phyloP scores from a whole-genome alignment of 108 stramenopile species.

The Epithemia pelagica region DNA sequence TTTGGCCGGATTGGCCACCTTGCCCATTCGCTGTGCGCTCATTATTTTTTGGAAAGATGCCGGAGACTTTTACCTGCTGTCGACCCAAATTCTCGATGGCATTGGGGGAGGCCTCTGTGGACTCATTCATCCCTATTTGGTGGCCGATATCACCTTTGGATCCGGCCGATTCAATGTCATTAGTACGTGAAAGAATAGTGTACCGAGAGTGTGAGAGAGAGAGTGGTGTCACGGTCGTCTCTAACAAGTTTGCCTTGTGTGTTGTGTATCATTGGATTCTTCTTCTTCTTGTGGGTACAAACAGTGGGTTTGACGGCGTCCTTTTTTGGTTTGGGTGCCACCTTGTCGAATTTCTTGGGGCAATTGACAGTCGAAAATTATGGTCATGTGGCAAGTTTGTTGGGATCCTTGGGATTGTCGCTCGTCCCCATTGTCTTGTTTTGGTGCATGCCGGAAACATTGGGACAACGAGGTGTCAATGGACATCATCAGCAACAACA shows the following conservation, averaged over 20 bases:
- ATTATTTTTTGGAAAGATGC: slow-evolving; percentile 81
- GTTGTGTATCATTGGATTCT: neutral
- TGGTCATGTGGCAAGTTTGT: slow-evolving; percentile 71
- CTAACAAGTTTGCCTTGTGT: too few species aligned
- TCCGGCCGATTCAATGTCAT: slow-evolving; percentile 81
- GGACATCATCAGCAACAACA: neutral
- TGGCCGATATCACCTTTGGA: slow-evolving; percentile 84
- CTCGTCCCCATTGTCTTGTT: slow-evolving; percentile 68
- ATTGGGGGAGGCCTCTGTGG: slow-evolving; percentile 79
- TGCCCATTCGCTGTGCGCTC: slow-evolving; percentile 76
- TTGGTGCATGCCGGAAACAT: slow-evolving; percentile 74
- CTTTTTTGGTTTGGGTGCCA: slow-evolving; percentile 77
- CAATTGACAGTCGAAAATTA: slow-evolving; percentile 69
- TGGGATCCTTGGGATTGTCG: slow-evolving; percentile 64
- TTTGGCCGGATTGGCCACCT: slow-evolving; percentile 57
- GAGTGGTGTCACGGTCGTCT: neutral
- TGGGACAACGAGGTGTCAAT: slow-evolving; percentile 25
- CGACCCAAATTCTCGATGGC: slow-evolving; percentile 84
- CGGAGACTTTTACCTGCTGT: slow-evolving; percentile 58
- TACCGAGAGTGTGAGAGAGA: too few species aligned
- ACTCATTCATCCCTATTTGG: slow-evolving; percentile 74
- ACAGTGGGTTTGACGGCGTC: slow-evolving; percentile 69
- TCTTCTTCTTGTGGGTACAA: slow-evolving; percentile 7
- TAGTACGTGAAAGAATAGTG: slow-evolving; percentile 34
- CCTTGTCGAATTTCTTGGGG: slow-evolving; percentile 72